A percentile compares a stretch with the other conserved stretches of the same genome.
These are phyloP conservation scores for Aureoboletus auriporus DNA, from an alignment of 768 basidiomycete genomes.

Conservation along the genomic window DNA sequence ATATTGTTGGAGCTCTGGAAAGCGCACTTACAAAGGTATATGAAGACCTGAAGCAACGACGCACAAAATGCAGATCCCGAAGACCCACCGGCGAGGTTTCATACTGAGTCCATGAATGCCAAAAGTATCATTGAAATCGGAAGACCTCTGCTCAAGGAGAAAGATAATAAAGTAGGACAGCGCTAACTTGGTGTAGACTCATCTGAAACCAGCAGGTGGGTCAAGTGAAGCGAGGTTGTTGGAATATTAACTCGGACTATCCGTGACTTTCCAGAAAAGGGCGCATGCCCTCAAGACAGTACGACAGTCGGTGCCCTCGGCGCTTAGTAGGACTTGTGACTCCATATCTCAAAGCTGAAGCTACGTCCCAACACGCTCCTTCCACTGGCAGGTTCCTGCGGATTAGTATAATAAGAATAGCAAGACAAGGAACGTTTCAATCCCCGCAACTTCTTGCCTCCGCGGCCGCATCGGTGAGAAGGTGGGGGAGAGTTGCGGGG, in stretches of 20 bases:
- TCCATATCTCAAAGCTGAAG: too few species aligned
- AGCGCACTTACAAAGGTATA: slow-evolving; percentile 2
- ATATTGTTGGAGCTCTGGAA: slow-evolving; percentile 14
- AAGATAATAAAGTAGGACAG: slow-evolving; percentile 24
- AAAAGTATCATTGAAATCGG: slow-evolving; percentile 23
- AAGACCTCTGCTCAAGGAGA: slow-evolving; percentile 13
- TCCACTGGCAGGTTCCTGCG: too few species aligned
- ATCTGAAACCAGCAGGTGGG: slow-evolving; percentile 17
- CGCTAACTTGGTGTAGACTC: slow-evolving; percentile 21
- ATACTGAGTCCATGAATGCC: slow-evolving; percentile 23
- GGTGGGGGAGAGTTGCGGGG: too few species aligned
- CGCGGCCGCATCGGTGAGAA: too few species aligned
- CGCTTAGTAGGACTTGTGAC: too few species aligned
- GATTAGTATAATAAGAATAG: too few species aligned
- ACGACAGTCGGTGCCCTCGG: too few species aligned
- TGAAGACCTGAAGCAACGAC: slow-evolving; percentile 17
- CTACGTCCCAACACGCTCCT: too few species aligned
- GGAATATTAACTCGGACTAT: slow-evolving; percentile 26
- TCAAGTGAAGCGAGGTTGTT: too few species aligned
- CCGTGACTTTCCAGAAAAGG: slow-evolving; percentile 20
- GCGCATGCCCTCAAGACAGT: slow-evolving; percentile 8
- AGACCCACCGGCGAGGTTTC: slow-evolving; percentile 7
- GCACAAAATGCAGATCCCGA: slow-evolving; percentile 17
- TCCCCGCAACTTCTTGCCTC: too few species aligned
- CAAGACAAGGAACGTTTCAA: too few species aligned